These are phyloP conservation scores for Juglanconis oblonga DNA, from an alignment of 2,329 filamentous ascomycete species.

Conservation along the genomic window DNA sequence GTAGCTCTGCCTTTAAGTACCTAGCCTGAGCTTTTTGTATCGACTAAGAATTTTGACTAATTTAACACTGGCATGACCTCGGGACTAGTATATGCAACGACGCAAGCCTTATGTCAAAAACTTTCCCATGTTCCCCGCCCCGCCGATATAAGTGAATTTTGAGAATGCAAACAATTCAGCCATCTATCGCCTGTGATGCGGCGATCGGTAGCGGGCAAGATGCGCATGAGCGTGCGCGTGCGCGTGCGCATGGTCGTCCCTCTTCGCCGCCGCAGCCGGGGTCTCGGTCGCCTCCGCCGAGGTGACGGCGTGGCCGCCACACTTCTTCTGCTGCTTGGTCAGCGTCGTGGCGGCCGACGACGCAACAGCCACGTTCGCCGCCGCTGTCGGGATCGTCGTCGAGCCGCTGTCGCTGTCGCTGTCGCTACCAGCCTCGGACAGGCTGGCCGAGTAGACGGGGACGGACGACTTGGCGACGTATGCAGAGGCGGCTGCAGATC, in stretches of 20 bases:
- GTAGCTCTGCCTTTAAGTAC: too few relatives aligned
- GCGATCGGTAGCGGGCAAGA: slow-evolving; percentile 14
- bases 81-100: too few relatives aligned
- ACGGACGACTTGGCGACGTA: background rate
- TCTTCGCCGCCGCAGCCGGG: slow-evolving; percentile 8
- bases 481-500: background rate
- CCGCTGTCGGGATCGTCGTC: slow-evolving; percentile 6
- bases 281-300: slow-evolving; percentile 24
- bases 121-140: too few relatives aligned
- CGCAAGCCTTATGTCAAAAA: too few relatives aligned
- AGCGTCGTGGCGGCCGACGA: slow-evolving; percentile 26
- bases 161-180: background rate
- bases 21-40: too few relatives aligned
- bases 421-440: background rate
- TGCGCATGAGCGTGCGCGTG: slow-evolving; percentile 27
- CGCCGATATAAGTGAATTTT: too few relatives aligned
- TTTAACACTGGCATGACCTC: too few relatives aligned
- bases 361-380: slow-evolving; percentile 15
- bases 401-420: background rate
- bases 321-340: slow-evolving; percentile 33
- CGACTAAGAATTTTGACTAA: too few relatives aligned
- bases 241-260: background rate
- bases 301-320: slow-evolving; percentile 36
- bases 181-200: slow-evolving; percentile 4
- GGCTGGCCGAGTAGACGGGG: background rate